A percentile compares a stretch with the other conserved stretches of the same genome.
Conservation (phyloP, 257 asterid genomes). For the Solanum rostratum region DNA sequence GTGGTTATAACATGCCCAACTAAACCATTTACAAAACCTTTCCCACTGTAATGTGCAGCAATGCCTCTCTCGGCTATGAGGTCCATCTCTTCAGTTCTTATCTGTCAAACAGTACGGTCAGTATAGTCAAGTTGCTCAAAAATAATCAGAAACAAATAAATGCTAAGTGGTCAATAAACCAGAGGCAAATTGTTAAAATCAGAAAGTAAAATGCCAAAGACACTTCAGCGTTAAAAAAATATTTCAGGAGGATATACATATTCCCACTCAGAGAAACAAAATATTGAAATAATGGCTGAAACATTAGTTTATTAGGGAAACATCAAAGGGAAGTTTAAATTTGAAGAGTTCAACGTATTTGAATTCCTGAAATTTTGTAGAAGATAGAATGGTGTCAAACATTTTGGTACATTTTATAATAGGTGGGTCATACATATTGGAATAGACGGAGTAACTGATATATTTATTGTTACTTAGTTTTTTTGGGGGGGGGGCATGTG, state of each 20-base stretch:
- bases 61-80: constrained; percentile 90
- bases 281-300: background rate
- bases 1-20: constrained; percentile 61
- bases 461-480: background rate
- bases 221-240: background rate
- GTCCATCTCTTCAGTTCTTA: constrained; percentile 93
- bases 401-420: background rate
- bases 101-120: constrained; percentile 30
- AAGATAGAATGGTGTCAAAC: background rate
- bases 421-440: background rate
- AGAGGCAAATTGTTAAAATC: background rate
- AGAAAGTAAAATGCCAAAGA: background rate
- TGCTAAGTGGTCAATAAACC: background rate
- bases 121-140: background rate
- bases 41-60: constrained; percentile 91
- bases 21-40: constrained; percentile 64
- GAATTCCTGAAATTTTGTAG: background rate
- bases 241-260: background rate
- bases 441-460: background rate
- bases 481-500: background rate
- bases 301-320: background rate
- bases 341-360: background rate
- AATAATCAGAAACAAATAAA: background rate
- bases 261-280: background rate
- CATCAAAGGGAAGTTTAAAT: background rate